These are phyloP conservation scores for Coniochaeta sp. DNA, from an alignment of 2,329 filamentous ascomycete species.

Conservation along the genomic window DNA sequence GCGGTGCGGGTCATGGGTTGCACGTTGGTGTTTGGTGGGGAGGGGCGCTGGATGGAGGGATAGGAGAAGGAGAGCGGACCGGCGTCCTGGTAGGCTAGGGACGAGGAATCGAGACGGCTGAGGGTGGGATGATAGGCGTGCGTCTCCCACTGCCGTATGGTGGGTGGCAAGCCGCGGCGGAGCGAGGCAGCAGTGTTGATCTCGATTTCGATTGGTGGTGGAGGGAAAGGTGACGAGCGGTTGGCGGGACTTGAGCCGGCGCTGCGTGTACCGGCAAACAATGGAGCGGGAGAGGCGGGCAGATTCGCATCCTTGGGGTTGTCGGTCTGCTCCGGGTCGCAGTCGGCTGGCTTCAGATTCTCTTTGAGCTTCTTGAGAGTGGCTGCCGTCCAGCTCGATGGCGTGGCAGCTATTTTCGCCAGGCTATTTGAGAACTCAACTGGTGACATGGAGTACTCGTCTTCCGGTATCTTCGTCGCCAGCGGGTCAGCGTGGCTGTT, in stretches of 20 bases:
- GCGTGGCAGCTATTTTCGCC: constrained; percentile 17
- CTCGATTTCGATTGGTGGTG: constrained; percentile 5
- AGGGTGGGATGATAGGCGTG: constrained; percentile 13
- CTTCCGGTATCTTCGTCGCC: constrained; percentile 15
- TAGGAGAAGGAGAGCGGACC: constrained; percentile 16
- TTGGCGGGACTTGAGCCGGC: constrained; percentile 22
- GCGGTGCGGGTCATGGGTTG: constrained; percentile 13
- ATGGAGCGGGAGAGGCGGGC: constrained; percentile 8
- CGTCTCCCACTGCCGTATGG: constrained; percentile 19
- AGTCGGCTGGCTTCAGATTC: constrained; percentile 9
- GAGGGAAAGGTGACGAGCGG: constrained; percentile 17
- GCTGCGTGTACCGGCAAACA: constrained; percentile 20
- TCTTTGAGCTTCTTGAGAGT: constrained; percentile 21
- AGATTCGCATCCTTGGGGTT: neutral
- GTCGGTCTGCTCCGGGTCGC: constrained; percentile 2
- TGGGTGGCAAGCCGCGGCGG: constrained; percentile 2
- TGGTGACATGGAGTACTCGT: constrained; percentile 15
- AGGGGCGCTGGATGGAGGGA: constrained; percentile 4
- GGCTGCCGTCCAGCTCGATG: constrained; percentile 23
- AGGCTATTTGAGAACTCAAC: constrained; percentile 20
- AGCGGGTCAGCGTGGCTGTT: constrained; percentile 24
- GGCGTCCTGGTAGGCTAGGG: constrained; percentile 8
- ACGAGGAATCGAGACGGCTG: constrained; percentile 12
- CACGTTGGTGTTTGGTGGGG: constrained; percentile 6
- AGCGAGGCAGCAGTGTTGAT: constrained; percentile 3